Conservation (phyloP, 345 rosid species). For the Pistacia integerrima region DNA sequence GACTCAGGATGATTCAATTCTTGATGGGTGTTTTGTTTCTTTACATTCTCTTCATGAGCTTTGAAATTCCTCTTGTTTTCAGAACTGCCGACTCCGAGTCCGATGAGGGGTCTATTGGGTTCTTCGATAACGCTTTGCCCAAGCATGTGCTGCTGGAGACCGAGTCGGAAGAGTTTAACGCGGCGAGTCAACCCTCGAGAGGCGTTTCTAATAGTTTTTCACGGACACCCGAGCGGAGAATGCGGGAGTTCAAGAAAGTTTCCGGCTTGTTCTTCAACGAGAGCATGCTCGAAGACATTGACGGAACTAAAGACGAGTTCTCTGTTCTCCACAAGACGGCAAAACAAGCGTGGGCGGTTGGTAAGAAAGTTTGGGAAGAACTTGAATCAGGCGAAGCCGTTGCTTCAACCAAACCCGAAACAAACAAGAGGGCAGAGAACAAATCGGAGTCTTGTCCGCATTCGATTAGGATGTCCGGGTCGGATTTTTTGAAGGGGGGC, state of each 20-base stretch:
- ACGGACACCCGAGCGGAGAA: constrained; percentile 24
- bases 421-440: constrained; percentile 16
- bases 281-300: constrained; percentile 34
- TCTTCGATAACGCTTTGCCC: constrained; percentile 33
- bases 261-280: constrained; percentile 51
- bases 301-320: constrained; percentile 41
- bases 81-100: constrained; percentile 32
- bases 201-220: constrained; percentile 6
- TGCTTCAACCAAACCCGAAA: constrained; percentile 8
- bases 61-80: constrained; percentile 50
- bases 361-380: constrained; percentile 59
- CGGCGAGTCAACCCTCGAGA: constrained; percentile 18
- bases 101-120: constrained; percentile 24
- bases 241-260: constrained; percentile 35
- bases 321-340: constrained; percentile 63
- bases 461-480: constrained; percentile 51
- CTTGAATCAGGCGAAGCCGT: constrained; percentile 35
- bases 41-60: constrained; percentile 47
- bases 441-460: constrained; percentile 53
- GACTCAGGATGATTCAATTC: constrained; percentile 43
- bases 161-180: constrained; percentile 13
- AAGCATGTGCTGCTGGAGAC: constrained; percentile 33
- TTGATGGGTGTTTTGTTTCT: constrained; percentile 39
- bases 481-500: constrained; percentile 47
- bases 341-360: constrained; percentile 57